Base-by-base conservation (phyloP, 257 asterid species). In the Scutellaria barbata region DNA sequence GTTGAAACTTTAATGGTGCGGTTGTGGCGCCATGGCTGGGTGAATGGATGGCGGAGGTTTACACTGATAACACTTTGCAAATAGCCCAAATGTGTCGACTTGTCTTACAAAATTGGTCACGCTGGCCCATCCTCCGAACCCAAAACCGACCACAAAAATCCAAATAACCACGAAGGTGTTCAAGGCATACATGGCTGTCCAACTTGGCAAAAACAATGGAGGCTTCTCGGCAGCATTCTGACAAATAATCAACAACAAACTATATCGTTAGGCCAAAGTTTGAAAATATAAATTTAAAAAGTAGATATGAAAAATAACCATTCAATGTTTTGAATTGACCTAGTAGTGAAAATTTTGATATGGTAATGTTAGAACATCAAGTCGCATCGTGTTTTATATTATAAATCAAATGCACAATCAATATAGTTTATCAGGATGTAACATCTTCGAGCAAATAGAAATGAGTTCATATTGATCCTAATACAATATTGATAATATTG, bases 201-300 rank as follows among this genome's bases (percentile, higher is more conserved):
- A 92, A 84, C 96, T 92, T 6, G 88, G 95, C 33, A 92, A 48
- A 72, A 92, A 92, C 71, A 80, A 80, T 0, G 98, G 98, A 4
- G 96, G 98, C 65, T 89, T 87, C 80, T 92, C 98, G 4, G 95
- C 98, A 35, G 98, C 98, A 76, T 92, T 89, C 98, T 90, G 95
- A 62, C 30, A 64, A 17, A 0, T 35, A 46, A 58, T 14, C 53
- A 37, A 2, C 11, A 40, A 18, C 7, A 20, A 46, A 16, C 22
- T 2, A 8, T 30, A 5, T 60, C 8, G 18, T 40, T 16, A 22
- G 40, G 22, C 61, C 37, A 2, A 53, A 11, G 13, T 8, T 11
- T 69, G 25, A 0, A 54, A 8, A 4, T 10, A 3, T 10, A 1
- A 16, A 46, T 10, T 48, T 6, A 1, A 9, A 35, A 5, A 47